Conservation (phyloP, 257 asterid genomes). For the Gynochthodes officinalis region DNA sequence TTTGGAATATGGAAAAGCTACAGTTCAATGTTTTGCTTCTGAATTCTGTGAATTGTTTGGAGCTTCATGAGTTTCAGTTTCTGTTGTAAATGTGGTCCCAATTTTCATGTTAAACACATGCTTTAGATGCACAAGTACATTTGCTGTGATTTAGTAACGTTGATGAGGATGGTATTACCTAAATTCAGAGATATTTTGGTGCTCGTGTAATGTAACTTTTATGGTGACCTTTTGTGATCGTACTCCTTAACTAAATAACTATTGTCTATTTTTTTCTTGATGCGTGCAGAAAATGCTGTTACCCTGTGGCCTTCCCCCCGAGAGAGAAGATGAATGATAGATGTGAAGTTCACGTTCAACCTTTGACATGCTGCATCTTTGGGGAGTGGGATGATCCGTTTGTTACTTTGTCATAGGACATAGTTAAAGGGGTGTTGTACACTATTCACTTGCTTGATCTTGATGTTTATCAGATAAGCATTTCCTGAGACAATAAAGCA, state of each 20-base stretch:
- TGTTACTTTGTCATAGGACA: background rate
- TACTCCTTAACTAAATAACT: background rate
- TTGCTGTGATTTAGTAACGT: background rate
- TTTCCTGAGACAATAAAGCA: background rate
- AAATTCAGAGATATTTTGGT: background rate
- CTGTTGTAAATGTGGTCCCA: background rate
- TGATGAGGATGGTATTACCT: too few relatives aligned
- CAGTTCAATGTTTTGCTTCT: background rate
- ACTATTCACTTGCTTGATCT: background rate
- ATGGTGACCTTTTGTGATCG: background rate
- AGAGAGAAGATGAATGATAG: conserved; percentile 80
- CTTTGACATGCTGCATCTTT: conserved; percentile 4
- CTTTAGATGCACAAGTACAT: too few relatives aligned
- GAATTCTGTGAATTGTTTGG: background rate
- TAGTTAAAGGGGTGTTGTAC: background rate
- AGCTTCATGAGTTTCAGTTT: background rate
- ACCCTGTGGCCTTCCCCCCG: conserved; percentile 95
- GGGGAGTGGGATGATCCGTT: background rate
- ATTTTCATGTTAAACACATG: background rate
- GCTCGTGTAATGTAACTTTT: background rate
- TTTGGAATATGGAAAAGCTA: background rate
- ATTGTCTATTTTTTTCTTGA: background rate
- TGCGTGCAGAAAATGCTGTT: conserved; percentile 82
- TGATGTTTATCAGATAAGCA: background rate
- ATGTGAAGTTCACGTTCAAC: background rate